These are phyloP conservation scores for Clitoria ternatea DNA, from an alignment of 306 rosid genomes.

Conservation along the genomic window DNA sequence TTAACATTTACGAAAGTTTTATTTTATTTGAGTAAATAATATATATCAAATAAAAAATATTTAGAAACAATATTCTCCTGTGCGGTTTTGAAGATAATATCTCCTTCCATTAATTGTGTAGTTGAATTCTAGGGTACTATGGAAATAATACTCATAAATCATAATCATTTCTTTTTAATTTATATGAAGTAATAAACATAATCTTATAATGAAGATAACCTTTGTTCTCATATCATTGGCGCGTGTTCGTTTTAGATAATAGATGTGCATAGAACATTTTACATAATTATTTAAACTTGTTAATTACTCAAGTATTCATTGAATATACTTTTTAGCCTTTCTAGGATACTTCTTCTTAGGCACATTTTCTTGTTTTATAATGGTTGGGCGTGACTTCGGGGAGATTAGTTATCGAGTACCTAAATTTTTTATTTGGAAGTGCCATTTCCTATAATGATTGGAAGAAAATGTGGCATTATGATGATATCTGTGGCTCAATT, in stretches of 20 bases:
- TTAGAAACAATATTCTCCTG: neutral
- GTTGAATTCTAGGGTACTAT: neutral
- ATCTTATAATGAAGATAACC: conserved; percentile 13
- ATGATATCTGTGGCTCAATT: neutral
- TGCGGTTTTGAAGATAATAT: neutral
- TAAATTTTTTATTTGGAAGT: neutral
- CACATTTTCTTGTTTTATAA: neutral
- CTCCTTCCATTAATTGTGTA: neutral
- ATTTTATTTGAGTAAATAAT: too few relatives aligned
- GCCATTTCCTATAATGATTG: neutral
- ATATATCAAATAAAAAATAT: too few relatives aligned
- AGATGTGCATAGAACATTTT: neutral
- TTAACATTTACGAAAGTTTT: too few relatives aligned
- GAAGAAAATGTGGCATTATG: neutral
- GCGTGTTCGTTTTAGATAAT: neutral
- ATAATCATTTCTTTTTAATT: neutral
- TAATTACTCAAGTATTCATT: conserved; percentile 15
- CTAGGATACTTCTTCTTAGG: neutral
- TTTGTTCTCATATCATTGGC: neutral
- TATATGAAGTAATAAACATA: conserved; percentile 9
- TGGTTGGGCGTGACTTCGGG: conserved; percentile 8
- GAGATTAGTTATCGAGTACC: neutral
- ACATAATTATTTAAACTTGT: conserved; percentile 18
- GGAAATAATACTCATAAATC: neutral
- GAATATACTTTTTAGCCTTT: conserved; percentile 12